A percentile compares a stretch with the other conserved stretches of the same genome.
These are phyloP conservation scores for Sugiyamaella lignohabitans DNA, from an alignment of 805 yeast genomes.

Conservation along the genomic window DNA sequence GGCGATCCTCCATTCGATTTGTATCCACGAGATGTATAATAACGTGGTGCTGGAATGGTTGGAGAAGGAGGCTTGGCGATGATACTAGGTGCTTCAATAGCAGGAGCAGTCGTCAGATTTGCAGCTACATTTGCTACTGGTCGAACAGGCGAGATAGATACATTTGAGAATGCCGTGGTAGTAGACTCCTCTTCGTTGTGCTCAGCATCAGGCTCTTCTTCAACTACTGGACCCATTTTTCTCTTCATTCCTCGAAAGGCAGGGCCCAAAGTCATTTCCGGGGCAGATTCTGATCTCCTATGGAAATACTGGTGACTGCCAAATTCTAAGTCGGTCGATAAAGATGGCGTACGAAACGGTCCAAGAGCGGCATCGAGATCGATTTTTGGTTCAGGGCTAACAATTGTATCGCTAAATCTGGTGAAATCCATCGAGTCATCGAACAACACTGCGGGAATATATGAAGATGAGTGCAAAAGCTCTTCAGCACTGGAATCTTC, in stretches of 20 bases:
- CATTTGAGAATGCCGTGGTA: neutral
- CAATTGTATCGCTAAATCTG: neutral
- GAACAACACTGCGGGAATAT: neutral
- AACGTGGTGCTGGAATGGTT: neutral
- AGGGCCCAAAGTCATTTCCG: conserved; percentile 24
- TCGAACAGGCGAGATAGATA: neutral
- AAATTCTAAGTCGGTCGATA: conserved; percentile 11
- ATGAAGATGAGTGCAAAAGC: neutral
- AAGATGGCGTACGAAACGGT: conserved; percentile 22
- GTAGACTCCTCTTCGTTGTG: conserved; percentile 9
- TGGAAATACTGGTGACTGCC: conserved; percentile 27
- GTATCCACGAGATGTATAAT: neutral
- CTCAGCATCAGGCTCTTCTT: conserved; percentile 21
- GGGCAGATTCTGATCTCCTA: conserved; percentile 52
- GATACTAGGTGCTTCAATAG: conserved; percentile 4
- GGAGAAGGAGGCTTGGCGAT: conserved; percentile 7
- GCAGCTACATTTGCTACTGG: conserved; percentile 1
- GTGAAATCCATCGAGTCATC: no score
- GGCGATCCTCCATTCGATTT: neutral
- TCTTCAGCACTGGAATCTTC: neutral
- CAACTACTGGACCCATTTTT: conserved; percentile 27
- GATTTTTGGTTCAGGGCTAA: conserved; percentile 46
- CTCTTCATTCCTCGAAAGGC: conserved; percentile 23
- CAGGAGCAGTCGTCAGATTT: neutral
- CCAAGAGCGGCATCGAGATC: conserved; percentile 50